Evolutionary conservation across 2,329 filamentous ascomycete species (phyloP), one percentile per base, ranked within the genome.

Genomic region (Cadophora sp.): DNA sequence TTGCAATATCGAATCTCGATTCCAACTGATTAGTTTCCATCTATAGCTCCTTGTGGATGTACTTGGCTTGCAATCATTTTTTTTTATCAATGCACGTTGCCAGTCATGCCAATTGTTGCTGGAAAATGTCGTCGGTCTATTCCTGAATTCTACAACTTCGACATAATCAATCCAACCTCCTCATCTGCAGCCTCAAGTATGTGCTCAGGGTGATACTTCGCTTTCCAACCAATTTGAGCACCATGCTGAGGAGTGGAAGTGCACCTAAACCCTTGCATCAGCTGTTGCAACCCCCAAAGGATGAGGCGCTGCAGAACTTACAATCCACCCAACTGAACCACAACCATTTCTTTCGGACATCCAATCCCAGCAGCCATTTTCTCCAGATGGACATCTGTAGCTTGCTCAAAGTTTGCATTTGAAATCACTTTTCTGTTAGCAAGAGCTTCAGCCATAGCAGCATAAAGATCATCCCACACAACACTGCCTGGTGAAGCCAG

Each of bases 111-210:
- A 30, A 30, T 39, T 9, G 8, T 39, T 13, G 4, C 36, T 39
- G 8, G 36, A 39, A 39, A 39, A 9, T 39, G 43, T 45, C 43
- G 5, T 45, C 43, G 13, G n/a, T n/a, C 2, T n/a, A n/a, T 20
- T 8, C n/a, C 16, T 20, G 14, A 16, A n/a, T 7, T 45, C 30
- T 59, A 43, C 20, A 59, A 11, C 20, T 59, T 59, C 4, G 56
- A 39, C 22, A 59, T n/a, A 30, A 59, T 59, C 39, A 59, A 18
- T 20, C 30, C 56, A 30, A 59, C 56, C n/a, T 59, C 56, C 36
- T 18, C 56, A 45, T 59, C 36, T 6, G 56, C 56, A 18, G 20
- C 9, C 39, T 59, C 39, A 0, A 59, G 22, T 3, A 59, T 59
- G 4, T 59, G 56, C 11, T 59, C 36, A 43, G 56, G 56, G 4